Conservation (phyloP, 1,139 yeast genomes). For the Pichia sp. region DNA sequence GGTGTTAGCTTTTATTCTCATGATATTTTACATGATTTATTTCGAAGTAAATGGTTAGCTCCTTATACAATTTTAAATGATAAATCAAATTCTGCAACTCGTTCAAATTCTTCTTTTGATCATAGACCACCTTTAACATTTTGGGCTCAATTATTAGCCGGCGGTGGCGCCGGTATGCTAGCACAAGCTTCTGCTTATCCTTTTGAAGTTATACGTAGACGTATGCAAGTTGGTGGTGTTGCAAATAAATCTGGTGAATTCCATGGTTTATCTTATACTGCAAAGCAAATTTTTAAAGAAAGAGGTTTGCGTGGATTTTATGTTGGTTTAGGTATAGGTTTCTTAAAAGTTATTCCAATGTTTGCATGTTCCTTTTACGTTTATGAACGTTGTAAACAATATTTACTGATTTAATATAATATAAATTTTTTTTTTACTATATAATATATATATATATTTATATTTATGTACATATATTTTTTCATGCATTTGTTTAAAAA, state of each 20-base stretch:
- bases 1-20: slow-evolving; percentile 96
- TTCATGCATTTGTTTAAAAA: neutral
- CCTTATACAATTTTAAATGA: slow-evolving; percentile 46
- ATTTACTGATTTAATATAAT: slow-evolving; percentile 18
- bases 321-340: slow-evolving; percentile 92
- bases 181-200: slow-evolving; percentile 98
- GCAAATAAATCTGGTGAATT: slow-evolving; percentile 52
- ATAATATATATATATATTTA: neutral
- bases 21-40: slow-evolving; percentile 81
- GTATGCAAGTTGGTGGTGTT: slow-evolving; percentile 95
- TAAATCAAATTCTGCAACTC: slow-evolving; percentile 7
- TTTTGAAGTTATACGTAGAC: slow-evolving; percentile 85
- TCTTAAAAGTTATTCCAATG: slow-evolving; percentile 94
- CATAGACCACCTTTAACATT: slow-evolving; percentile 64
- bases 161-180: slow-evolving; percentile 90
- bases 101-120: slow-evolving; percentile 37
- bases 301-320: slow-evolving; percentile 82
- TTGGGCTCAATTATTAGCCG: slow-evolving; percentile 91
- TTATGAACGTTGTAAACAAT: slow-evolving; percentile 73
- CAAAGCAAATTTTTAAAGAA: slow-evolving; percentile 56
- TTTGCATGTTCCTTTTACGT: slow-evolving; percentile 94
- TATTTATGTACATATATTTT: neutral
- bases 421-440: neutral
- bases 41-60: slow-evolving; percentile 52
- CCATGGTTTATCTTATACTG: slow-evolving; percentile 47